Evolutionary conservation across 2,329 filamentous ascomycete genomes (phyloP).

Genomic region (Aureobasidium mangrovei): DNA sequence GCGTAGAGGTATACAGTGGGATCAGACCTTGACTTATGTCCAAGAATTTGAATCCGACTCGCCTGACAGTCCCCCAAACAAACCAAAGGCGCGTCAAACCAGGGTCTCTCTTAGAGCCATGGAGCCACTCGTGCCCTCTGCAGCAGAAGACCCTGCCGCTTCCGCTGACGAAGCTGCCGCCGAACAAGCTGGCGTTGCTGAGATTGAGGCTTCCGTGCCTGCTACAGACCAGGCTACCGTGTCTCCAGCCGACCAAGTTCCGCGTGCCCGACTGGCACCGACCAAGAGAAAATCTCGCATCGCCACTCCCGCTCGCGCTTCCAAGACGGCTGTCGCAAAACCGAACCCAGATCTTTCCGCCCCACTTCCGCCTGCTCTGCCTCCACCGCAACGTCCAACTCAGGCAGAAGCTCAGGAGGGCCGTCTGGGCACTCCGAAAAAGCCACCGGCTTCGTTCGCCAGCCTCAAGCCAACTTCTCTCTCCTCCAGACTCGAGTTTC

Average conservation of each 20-base stretch:
- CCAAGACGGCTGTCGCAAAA: background rate
- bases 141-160: background rate
- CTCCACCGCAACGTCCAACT: background rate
- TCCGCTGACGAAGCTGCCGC: background rate
- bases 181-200: background rate
- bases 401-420: background rate
- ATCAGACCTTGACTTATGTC: constrained; percentile 38
- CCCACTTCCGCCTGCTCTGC: background rate
- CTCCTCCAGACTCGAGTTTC: constrained; percentile 7
- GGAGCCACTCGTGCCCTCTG: background rate
- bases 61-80: background rate
- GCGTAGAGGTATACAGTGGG: constrained; percentile 35
- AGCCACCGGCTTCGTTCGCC: constrained; percentile 7
- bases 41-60: constrained; percentile 28
- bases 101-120: constrained; percentile 1
- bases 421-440: constrained; percentile 17
- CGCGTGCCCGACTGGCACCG: constrained; percentile 4
- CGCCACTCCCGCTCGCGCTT: constrained; percentile 25
- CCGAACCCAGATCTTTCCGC: background rate
- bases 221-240: background rate
- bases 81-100: background rate
- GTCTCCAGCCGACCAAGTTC: background rate
- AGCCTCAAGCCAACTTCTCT: background rate
- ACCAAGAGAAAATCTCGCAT: constrained; percentile 25
- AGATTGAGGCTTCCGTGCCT: background rate